Base-by-base conservation (phyloP, 345 rosid genomes). In the Orychophragmus violaceus region DNA sequence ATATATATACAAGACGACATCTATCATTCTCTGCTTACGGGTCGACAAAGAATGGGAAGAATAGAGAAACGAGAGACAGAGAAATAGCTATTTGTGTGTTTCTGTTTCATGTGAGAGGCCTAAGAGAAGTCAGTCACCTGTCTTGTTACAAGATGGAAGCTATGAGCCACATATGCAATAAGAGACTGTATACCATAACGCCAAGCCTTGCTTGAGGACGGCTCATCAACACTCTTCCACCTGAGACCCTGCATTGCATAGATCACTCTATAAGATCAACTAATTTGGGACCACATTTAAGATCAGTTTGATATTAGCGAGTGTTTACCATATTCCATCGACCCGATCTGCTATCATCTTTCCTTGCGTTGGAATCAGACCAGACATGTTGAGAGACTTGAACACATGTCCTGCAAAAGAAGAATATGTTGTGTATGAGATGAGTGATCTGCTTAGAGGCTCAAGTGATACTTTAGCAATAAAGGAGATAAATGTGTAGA, bases 201-300 rank as follows among this genome's bases (percentile, higher is more conserved):
- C 97, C 90, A 48, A 93, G 82, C 66, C 98, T 88, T 54, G 91
- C 91, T 71, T 87, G 68, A 1, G 98, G 98, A 54, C 87, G 94
- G 75, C 81, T 82, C 85, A 84, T 87, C 29, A 93, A 78, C 42
- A 80, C 70, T 72, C 95, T 79, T 29, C 95, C 87, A 28, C 98
- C 88, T 5, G 91, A 80, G 17, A 86, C 95, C 90, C 96, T 89
- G 85, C 74, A 76, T 5, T 63, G 45, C 72, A 68, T 8, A 68
- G 55, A 64, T 28, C 64, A 30, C 54, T 37, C 8, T 16, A 6
- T 44, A 17, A n/a, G 29, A 46, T 17, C 3, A 44, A 54, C 37
- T 32, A 50, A 50, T 28, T 39, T 18, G 21, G 7, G 21, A 46
- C 14, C 14, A 28, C 17, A 27, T 35, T 57, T 36, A 17, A 50